These are phyloP conservation scores for Amphibolis antarctica DNA, from an alignment of 106 monocot genomes.

Conservation along the genomic window DNA sequence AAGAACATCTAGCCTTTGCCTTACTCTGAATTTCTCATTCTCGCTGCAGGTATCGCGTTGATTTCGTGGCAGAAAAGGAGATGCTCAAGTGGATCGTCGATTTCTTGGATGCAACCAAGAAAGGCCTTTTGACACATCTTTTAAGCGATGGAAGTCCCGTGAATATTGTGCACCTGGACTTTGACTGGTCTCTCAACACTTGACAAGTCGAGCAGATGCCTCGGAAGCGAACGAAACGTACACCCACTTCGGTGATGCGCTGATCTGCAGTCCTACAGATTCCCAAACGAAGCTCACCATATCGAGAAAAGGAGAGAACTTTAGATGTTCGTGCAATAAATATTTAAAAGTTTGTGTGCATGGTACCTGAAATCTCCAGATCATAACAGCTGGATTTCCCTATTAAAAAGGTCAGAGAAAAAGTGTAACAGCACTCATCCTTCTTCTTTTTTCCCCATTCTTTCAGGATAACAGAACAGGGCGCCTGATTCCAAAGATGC, in stretches of 20 bases:
- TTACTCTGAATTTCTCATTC: background rate
- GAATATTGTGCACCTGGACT: conserved; percentile 55
- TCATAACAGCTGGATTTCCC: too few relatives aligned
- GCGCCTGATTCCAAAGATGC: too few relatives aligned
- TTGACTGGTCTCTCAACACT: conserved; percentile 68
- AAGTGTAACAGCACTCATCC: too few relatives aligned
- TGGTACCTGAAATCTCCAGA: too few relatives aligned
- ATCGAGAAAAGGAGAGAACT: too few relatives aligned
- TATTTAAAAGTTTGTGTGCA: too few relatives aligned
- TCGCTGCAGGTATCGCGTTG: conserved; percentile 48
- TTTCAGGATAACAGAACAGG: too few relatives aligned
- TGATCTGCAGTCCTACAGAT: too few relatives aligned
- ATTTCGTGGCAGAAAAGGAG: conserved; percentile 75
- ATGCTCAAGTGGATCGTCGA: conserved; percentile 71
- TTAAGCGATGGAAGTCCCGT: conserved; percentile 62
- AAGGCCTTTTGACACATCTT: conserved; percentile 77
- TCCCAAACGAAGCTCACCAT: background rate
- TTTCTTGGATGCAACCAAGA: conserved; percentile 66
- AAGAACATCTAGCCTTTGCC: too few relatives aligned
- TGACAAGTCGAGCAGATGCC: conserved; percentile 8
- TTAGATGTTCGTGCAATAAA: too few relatives aligned
- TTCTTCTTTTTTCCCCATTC: too few relatives aligned
- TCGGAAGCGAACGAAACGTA: background rate
- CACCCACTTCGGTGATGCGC: background rate
- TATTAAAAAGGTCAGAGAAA: too few relatives aligned